Evolutionary conservation across 345 rosid genomes (phyloP), one percentile per base, ranked within the genome.

Genomic region (Barbarea vulgaris): DNA sequence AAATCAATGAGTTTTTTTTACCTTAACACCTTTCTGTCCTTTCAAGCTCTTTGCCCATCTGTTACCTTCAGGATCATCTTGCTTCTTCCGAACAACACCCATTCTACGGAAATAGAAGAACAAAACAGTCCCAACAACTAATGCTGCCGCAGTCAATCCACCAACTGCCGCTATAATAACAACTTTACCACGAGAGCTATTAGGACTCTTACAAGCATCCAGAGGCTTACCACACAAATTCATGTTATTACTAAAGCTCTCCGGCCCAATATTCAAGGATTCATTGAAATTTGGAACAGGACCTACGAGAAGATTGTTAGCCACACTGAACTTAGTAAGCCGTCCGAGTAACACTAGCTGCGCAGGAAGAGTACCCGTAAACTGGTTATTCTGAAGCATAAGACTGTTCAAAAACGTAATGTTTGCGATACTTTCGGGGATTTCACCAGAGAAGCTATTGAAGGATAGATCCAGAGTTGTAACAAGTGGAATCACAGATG

Each of bases 21-120:
- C 98, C 96, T 91, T 90, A 27, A 78, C 77, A 69, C 83, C 89
- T 82, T 91, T 87, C 44, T 70, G 57, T 82, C 85, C 89, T 76
- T 83, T 85, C 70, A 94, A 81, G 82, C 72, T 81, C 89, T 82
- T 90, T 8, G 97, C 85, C 96, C 97, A 94, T 76, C 81, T 88
- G 79, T 94, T 94, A 72, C 97, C 97, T 46, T 90, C 89, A 37
- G 98, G 98, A 77, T 94, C 98, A 63, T 86, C 93, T 6, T 82
- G 86, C 87, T 86, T 91, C 92, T 84, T 93, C 84, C 80, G 84
- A 82, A 52, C 81, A 69, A 46, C 61, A 68, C 84, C 61, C 68
- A 80, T 33, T 79, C 61, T 87, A 65, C 96, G 91, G 81, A 69
- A 69, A 73, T 83, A 84, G 79, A 86, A 79, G 83, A 83, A 73